These are phyloP conservation scores for Arctostaphylos glauca DNA, from an alignment of 148 eudicot genomes.

Conservation along the genomic window DNA sequence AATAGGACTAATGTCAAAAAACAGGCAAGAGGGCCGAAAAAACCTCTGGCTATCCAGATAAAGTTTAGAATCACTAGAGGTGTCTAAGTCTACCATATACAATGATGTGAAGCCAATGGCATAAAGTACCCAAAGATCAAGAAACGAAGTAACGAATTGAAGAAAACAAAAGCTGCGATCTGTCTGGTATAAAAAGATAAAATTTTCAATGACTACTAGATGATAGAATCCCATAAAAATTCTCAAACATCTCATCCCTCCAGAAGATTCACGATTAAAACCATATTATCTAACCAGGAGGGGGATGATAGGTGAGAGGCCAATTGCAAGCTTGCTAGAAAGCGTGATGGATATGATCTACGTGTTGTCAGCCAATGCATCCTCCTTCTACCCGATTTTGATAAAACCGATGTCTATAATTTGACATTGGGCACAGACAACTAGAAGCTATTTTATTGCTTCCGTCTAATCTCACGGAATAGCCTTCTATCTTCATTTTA, in stretches of 20 bases:
- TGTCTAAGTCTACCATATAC: neutral
- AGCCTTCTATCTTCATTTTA: too few relatives aligned
- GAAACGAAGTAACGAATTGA: neutral
- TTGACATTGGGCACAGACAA: too few relatives aligned
- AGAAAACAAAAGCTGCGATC: neutral
- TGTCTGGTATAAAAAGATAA: neutral
- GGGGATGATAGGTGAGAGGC: too few relatives aligned
- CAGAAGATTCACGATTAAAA: neutral
- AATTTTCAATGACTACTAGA: neutral
- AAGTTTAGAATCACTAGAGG: neutral
- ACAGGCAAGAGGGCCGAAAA: neutral
- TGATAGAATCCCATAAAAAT: neutral
- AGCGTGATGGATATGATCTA: too few relatives aligned
- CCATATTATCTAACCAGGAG: too few relatives aligned
- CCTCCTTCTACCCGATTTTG: too few relatives aligned
- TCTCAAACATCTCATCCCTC: neutral
- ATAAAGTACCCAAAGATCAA: neutral
- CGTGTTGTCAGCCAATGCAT: too few relatives aligned
- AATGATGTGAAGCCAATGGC: neutral
- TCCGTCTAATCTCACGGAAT: too few relatives aligned
- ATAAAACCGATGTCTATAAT: too few relatives aligned
- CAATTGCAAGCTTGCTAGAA: too few relatives aligned
- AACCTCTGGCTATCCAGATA: neutral
- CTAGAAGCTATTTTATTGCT: too few relatives aligned
- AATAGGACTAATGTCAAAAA: neutral